Conservation (phyloP, 768 basidiomycete species). For the Suillus placidus region DNA sequence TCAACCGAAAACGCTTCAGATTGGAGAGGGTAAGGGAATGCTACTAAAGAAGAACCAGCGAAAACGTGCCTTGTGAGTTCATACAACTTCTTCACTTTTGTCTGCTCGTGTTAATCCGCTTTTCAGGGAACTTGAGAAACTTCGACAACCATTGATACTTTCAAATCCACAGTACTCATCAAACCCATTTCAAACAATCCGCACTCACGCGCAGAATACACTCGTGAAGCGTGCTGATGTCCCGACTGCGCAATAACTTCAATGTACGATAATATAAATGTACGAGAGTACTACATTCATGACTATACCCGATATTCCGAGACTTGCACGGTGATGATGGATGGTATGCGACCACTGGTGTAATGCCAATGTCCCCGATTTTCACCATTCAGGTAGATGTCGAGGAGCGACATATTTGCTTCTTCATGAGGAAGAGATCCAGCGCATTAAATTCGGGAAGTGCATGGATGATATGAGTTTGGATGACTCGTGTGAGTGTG, state of each 20-base stretch:
- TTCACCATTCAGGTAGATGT: background rate
- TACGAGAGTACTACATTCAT: background rate
- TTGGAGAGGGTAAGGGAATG: conserved; percentile 64
- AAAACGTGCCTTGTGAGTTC: conserved; percentile 65
- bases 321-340: background rate
- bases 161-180: conserved; percentile 63
- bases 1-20: conserved; percentile 49
- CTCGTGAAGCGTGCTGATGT: conserved; percentile 52
- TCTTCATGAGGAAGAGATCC: background rate
- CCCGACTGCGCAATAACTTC: conserved; percentile 6
- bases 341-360: background rate
- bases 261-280: background rate
- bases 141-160: conserved; percentile 71
- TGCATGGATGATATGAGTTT: background rate
- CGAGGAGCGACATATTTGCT: background rate
- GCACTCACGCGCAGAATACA: conserved; percentile 79
- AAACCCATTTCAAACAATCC: conserved; percentile 79
- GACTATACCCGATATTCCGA: background rate
- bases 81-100: conserved; percentile 11
- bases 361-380: background rate
- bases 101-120: conserved; percentile 4
- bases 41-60: conserved; percentile 67
- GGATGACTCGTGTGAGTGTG: background rate
- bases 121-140: conserved; percentile 62
- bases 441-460: background rate